These are phyloP conservation scores for Globisporangium orthogonon DNA, from an alignment of 352 stramenopile species.

Conservation along the genomic window DNA sequence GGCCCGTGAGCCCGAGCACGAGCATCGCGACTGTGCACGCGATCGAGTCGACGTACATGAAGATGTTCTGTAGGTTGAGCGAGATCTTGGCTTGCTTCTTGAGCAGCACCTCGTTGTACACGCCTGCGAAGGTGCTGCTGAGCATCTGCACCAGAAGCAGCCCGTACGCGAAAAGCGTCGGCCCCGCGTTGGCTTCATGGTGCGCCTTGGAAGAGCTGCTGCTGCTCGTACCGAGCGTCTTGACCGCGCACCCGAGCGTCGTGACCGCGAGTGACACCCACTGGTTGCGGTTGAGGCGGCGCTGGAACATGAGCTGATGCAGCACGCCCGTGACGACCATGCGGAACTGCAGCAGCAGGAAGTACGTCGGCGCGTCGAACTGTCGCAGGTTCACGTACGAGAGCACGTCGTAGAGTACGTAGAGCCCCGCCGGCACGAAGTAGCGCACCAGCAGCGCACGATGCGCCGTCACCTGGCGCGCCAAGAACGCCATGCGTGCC, in stretches of 20 bases:
- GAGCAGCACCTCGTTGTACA: slow-evolving; percentile 82
- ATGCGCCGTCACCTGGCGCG: slow-evolving; percentile 32
- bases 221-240: slow-evolving; percentile 33
- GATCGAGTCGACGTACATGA: slow-evolving; percentile 84
- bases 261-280: slow-evolving; percentile 68
- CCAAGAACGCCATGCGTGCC: slow-evolving; percentile 24
- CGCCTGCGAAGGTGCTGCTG: slow-evolving; percentile 72
- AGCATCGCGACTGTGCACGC: slow-evolving; percentile 63
- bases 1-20: slow-evolving; percentile 54
- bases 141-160: slow-evolving; percentile 71
- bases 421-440: slow-evolving; percentile 67
- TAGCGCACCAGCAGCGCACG: slow-evolving; percentile 52
- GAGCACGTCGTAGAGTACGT: slow-evolving; percentile 79
- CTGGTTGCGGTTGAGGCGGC: slow-evolving; percentile 67
- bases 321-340: slow-evolving; percentile 75
- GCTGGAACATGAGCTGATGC: slow-evolving; percentile 74
- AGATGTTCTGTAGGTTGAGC: slow-evolving; percentile 78
- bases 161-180: slow-evolving; percentile 45
- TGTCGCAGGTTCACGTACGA: slow-evolving; percentile 75
- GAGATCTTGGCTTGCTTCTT: slow-evolving; percentile 69
- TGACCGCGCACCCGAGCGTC: slow-evolving; percentile 70
- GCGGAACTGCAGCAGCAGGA: slow-evolving; percentile 72
- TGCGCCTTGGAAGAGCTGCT: not conserved
- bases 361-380: slow-evolving; percentile 77
- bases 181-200: not conserved